Conservation (phyloP, 495 filamentous ascomycete genomes). For the Xylaria castorea region DNA sequence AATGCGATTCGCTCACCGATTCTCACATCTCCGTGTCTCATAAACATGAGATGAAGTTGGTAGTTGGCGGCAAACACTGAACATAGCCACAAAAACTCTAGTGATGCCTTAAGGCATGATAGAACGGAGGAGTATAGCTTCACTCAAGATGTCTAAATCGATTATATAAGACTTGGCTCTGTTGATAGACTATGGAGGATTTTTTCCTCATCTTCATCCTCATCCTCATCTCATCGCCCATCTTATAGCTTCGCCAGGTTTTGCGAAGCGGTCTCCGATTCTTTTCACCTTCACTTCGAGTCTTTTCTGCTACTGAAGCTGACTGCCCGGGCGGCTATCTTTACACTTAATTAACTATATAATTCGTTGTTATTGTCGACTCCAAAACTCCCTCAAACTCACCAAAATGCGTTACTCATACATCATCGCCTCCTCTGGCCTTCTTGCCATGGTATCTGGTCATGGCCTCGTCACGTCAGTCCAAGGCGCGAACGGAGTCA, state of each 20-base stretch:
- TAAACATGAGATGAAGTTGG: slow-evolving; percentile 23
- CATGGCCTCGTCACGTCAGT: slow-evolving; percentile 61
- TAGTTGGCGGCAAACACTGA: slow-evolving; percentile 6
- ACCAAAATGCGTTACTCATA: slow-evolving; percentile 43
- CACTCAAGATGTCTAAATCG: neutral
- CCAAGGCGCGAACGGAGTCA: slow-evolving; percentile 60
- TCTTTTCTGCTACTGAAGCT: neutral
- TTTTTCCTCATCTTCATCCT: slow-evolving; percentile 14
- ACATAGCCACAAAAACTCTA: slow-evolving; percentile 15
- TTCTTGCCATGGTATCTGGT: slow-evolving; percentile 41
- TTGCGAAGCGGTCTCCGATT: slow-evolving; percentile 10
- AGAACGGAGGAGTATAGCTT: neutral
- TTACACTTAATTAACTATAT: slow-evolving; percentile 8
- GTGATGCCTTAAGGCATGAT: neutral
- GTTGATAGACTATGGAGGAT: neutral
- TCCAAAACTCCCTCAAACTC: neutral
- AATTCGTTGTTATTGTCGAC: neutral
- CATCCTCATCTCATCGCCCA: neutral
- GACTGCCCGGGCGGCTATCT: slow-evolving; percentile 12
- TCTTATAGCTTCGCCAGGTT: slow-evolving; percentile 14
- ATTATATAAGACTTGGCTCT: slow-evolving; percentile 7
- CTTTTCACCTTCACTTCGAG: neutral
- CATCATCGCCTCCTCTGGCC: slow-evolving; percentile 33
- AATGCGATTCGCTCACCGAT: slow-evolving; percentile 24
- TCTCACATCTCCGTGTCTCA: slow-evolving; percentile 19